A percentile compares a stretch with the other conserved stretches of the same genome.
These are phyloP conservation scores for Erysimum cheiri DNA, from an alignment of 441 rosid species.

Conservation along the genomic window DNA sequence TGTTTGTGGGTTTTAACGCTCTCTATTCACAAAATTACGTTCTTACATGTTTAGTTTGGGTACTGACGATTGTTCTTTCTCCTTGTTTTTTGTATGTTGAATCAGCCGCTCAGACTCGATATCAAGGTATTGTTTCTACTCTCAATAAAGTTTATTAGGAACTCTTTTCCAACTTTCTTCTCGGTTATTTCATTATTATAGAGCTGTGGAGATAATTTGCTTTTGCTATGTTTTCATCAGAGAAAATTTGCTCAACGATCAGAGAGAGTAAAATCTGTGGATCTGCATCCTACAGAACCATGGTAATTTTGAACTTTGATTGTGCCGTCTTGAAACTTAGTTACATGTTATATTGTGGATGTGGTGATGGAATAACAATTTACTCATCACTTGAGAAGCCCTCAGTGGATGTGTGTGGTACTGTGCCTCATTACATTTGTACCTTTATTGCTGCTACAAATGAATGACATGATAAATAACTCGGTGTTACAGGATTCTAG, in stretches of 20 bases:
- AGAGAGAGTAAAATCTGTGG: slow-evolving; percentile 89
- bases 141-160: background rate
- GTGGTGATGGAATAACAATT: slow-evolving; percentile 5
- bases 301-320: slow-evolving; percentile 53
- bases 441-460: slow-evolving; percentile 7
- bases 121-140: slow-evolving; percentile 55
- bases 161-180: slow-evolving; percentile 5
- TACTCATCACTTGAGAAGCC: background rate
- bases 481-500: slow-evolving; percentile 62
- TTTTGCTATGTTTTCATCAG: slow-evolving; percentile 51
- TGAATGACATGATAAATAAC: slow-evolving; percentile 8
- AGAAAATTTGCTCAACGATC: slow-evolving; percentile 78
- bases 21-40: background rate
- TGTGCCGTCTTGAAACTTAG: background rate
- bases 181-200: background rate
- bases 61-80: slow-evolving; percentile 32
- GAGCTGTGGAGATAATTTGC: slow-evolving; percentile 1
- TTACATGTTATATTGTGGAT: background rate
- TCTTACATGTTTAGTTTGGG: background rate
- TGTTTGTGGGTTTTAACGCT: background rate
- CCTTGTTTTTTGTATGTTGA: slow-evolving; percentile 38
- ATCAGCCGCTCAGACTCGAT: slow-evolving; percentile 77
- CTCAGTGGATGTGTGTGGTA: slow-evolving; percentile 3
- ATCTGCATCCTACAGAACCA: slow-evolving; percentile 90
- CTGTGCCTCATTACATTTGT: background rate